Base-by-base conservation (phyloP, 1,139 yeast genomes). In the Scheffersomyces cryptocercus region DNA sequence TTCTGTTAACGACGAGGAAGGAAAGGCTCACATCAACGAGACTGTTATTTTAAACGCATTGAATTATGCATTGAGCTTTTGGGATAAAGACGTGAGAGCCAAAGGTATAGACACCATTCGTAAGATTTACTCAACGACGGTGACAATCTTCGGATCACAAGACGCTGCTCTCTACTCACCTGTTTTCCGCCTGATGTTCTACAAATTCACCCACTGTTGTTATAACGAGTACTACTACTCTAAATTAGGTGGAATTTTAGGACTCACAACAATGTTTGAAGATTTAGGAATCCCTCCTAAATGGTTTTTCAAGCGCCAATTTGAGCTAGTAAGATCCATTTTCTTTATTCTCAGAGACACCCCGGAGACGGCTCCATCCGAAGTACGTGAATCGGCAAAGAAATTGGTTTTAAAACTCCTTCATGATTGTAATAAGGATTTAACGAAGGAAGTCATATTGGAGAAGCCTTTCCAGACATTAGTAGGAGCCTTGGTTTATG, bases 261-360 rank as follows among this genome's bases (percentile, higher is more conserved):
- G 99, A 28, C 71, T 95, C 42, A 77, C 81, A 52, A 80, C 90
- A 1, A 71, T 93, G 69, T 76, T 89, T 35, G 79, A 81, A 41
- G 89, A 85, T 40, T 69, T 88, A 36, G 77, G 72, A 1, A 79
- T 88, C 37, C 88, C 96, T 1, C 70, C 81, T 2, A 68, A 75
- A 1, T 90, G 96, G 84, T 82, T 93, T 54, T 77, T 79, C 44
- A 77, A 81, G 39, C 78, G 95, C 35, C 97, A 90, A 59, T 79
- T 87, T 52, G 98, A 93, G 59, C 74, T 93, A 38, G 84, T 89
- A 3, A 79, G 96, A 38, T 90, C 97, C 0, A 78, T 93, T 59
- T 83, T 93, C 53, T 95, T 91, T 65, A 96, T 93, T 3, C 70
- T 93, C 47, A 82, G 95, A 58, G 99, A 95, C 58, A 87, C 95